A percentile compares a stretch with the other conserved stretches of the same genome.
These are phyloP conservation scores for Candida argentea DNA, from an alignment of 805 yeast species.

Conservation along the genomic window DNA sequence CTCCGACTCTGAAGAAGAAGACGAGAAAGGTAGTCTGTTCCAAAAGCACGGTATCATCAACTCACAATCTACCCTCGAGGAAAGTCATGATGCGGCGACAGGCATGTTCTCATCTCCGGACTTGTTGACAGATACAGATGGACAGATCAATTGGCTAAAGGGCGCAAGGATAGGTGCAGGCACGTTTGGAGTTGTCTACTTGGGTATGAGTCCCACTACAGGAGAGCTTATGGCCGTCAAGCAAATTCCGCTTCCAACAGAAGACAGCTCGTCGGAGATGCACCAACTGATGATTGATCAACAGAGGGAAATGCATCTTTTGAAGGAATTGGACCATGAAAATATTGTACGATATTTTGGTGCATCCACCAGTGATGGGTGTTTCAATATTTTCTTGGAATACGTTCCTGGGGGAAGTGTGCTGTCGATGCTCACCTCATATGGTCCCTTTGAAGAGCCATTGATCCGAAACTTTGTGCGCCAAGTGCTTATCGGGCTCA, in stretches of 20 bases:
- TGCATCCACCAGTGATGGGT: conserved; percentile 62
- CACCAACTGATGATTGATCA: conserved; percentile 61
- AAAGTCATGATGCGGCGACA: conserved; percentile 10
- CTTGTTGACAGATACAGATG: conserved; percentile 29
- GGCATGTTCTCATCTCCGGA: conserved; percentile 9
- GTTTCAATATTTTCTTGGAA: conserved; percentile 62
- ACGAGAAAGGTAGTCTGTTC: conserved; percentile 5
- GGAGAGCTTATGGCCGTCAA: conserved; percentile 98
- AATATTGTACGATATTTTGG: conserved; percentile 91
- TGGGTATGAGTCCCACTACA: conserved; percentile 84
- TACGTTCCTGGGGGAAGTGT: conserved; percentile 37
- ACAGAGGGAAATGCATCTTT: conserved; percentile 68
- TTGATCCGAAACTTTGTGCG: conserved; percentile 60
- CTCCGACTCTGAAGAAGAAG: conserved; percentile 13
- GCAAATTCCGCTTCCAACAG: conserved; percentile 66
- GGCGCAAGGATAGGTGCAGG: conserved; percentile 95
- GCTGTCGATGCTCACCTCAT: conserved; percentile 57
- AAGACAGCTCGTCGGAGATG: conserved; percentile 21
- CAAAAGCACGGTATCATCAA: conserved; percentile 38
- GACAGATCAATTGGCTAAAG: conserved; percentile 80
- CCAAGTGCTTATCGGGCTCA: conserved; percentile 67
- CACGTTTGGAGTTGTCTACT: conserved; percentile 84
- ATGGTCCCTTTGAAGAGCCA: conserved; percentile 76
- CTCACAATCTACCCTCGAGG: conserved; percentile 31
- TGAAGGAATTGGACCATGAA: conserved; percentile 76